Base-by-base conservation (phyloP, 1,284 basidiomycete genomes). In the Chiua sp. region DNA sequence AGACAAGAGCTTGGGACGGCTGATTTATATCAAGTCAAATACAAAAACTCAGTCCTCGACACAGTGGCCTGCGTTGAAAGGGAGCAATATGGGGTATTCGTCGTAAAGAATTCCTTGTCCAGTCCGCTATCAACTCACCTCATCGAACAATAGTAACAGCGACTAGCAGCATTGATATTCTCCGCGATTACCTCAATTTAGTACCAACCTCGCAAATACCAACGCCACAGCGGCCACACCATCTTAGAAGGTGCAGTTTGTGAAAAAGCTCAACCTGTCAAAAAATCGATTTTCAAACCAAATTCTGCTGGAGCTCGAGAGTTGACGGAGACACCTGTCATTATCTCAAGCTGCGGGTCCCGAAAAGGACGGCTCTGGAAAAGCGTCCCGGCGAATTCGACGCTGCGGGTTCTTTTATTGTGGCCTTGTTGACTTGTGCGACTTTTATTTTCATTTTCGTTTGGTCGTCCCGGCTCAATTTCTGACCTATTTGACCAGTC, bases 51-150 rank as follows among this genome's bases (percentile, higher is more conserved):
- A 91, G 82, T 91, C 47, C 68, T 91, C 54, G 83, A 89, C 57
- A 82, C 81, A 30, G 87, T 93, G 74, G 76, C 82, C 91, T n/a
- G n/a, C n/a, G n/a, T n/a, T 2, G 86, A 93, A 67, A 93, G 92
- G 73, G 91, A 93, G 63, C 92, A 94, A 70, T 88, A 87, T 65
- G 92, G 89, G 23, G 91, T 91, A n/a, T 94, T 95, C 68, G 83
- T 94, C 64, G 89, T 89, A 72, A 71, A 86, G 8, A 78, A n/a
- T 7, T 1, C 59, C 26, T 39, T 35, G 30, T 49, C 46, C 47
- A 47, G 32, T 33, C 47, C 23, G 53, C 42, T 26, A 37, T n/a
- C n/a, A n/a, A n/a, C n/a, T n/a, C n/a, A n/a, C n/a, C n/a, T n/a
- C n/a, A n/a, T n/a, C n/a, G n/a, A n/a, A n/a, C n/a, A n/a, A n/a